These are phyloP conservation scores for Saturnispora quitensis DNA, from an alignment of 805 yeast genomes.

Conservation along the genomic window DNA sequence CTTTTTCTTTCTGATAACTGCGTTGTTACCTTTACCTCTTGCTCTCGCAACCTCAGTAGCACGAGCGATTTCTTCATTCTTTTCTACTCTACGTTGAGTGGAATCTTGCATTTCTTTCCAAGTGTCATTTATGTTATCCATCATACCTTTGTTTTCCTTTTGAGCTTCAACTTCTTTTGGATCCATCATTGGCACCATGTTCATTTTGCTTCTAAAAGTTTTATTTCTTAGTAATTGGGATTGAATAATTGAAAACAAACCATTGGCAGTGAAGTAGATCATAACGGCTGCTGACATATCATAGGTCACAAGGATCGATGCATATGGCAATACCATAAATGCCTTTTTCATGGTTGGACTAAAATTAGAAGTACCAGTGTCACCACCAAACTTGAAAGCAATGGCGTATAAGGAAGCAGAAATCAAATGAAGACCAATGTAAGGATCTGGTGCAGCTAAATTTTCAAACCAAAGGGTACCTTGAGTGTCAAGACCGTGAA, in stretches of 20 bases:
- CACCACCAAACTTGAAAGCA: slow-evolving; percentile 81
- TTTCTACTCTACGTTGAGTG: slow-evolving; percentile 19
- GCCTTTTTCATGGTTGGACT: slow-evolving; percentile 45
- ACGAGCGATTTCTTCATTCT: slow-evolving; percentile 20
- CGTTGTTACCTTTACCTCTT: slow-evolving; percentile 21
- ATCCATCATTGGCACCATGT: slow-evolving; percentile 45
- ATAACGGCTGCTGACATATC: slow-evolving; percentile 77
- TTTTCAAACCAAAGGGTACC: slow-evolving; percentile 83
- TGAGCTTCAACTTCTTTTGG: slow-evolving; percentile 13
- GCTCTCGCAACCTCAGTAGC: slow-evolving; percentile 24
- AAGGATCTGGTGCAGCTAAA: slow-evolving; percentile 81
- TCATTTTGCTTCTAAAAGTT: slow-evolving; percentile 45
- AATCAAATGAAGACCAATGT: slow-evolving; percentile 73
- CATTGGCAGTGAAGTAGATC: slow-evolving; percentile 76
- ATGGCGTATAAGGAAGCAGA: slow-evolving; percentile 71
- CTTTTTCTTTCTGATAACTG: slow-evolving; percentile 22
- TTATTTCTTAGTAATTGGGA: slow-evolving; percentile 53
- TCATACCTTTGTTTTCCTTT: slow-evolving; percentile 23
- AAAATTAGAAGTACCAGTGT: slow-evolving; percentile 57
- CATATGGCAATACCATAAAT: slow-evolving; percentile 65
- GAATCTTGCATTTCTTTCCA: slow-evolving; percentile 27
- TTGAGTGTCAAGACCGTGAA: slow-evolving; percentile 67
- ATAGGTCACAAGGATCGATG: slow-evolving; percentile 85
- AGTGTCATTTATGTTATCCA: slow-evolving; percentile 24
- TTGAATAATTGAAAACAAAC: slow-evolving; percentile 66